Evolutionary conservation across 352 stramenopile genomes (phyloP).

Genomic region (Phytophthora parvispora): DNA sequence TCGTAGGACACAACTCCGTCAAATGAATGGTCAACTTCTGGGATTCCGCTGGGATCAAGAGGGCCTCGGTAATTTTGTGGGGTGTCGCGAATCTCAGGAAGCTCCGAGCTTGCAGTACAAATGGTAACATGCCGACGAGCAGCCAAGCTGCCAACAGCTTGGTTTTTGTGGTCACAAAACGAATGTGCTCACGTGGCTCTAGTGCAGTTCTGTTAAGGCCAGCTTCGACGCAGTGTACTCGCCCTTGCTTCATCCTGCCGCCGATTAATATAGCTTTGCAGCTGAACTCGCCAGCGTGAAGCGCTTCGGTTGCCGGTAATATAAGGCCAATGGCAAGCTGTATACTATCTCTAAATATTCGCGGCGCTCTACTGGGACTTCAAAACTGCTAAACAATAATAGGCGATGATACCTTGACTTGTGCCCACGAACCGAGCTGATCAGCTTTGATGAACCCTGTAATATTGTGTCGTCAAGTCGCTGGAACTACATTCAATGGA

Average conservation of each 20-base stretch:
- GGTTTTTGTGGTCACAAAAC: neutral
- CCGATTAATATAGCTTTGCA: neutral
- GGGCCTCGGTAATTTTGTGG: conserved; percentile 7
- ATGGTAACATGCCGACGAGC: conserved; percentile 6
- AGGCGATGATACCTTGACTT: neutral
- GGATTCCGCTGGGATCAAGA: neutral
- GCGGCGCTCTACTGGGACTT: neutral
- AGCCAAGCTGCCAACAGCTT: conserved; percentile 7
- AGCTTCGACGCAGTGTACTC: neutral
- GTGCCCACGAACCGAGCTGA: neutral
- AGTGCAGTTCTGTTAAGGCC: neutral
- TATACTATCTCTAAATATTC: neutral
- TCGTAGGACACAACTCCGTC: neutral
- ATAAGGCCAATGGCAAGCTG: neutral
- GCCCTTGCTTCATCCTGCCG: neutral
- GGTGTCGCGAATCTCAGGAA: conserved; percentile 14
- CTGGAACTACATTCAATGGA: neutral
- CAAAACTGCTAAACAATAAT: neutral
- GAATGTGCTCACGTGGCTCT: neutral
- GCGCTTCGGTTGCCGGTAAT: neutral
- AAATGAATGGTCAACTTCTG: neutral
- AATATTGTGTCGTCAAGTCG: too few relatives aligned
- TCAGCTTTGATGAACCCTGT: too few relatives aligned
- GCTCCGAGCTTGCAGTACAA: conserved; percentile 7
- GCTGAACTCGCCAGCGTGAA: neutral